phyloP scores from a whole-genome alignment of 2,329 filamentous ascomycete species.

The Sporothrix inflata region DNA sequence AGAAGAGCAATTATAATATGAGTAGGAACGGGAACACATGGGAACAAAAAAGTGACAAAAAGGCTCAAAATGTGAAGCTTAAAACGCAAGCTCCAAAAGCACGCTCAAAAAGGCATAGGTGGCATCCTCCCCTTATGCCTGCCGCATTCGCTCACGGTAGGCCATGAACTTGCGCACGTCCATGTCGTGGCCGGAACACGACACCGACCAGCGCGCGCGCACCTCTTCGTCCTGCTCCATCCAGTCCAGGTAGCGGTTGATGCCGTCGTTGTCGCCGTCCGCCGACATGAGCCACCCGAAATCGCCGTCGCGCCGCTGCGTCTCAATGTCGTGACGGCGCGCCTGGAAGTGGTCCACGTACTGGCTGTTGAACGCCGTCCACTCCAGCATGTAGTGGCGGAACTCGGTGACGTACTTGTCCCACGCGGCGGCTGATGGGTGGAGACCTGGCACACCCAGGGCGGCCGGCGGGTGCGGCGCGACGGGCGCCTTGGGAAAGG shows the following conservation, averaged over 20 bases:
- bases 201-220: conserved; percentile 61
- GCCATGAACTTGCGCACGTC: conserved; percentile 62
- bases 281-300: conserved; percentile 50
- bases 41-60: neutral
- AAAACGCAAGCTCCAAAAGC: neutral
- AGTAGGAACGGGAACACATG: neutral
- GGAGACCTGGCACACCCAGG: conserved; percentile 49
- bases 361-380: conserved; percentile 54
- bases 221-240: conserved; percentile 68
- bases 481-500: conserved; percentile 53
- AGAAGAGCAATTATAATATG: neutral
- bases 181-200: conserved; percentile 62
- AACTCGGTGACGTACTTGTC: conserved; percentile 58
- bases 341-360: conserved; percentile 61
- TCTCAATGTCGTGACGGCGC: conserved; percentile 51
- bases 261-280: conserved; percentile 50
- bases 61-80: neutral
- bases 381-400: conserved; percentile 56
- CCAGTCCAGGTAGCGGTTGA: conserved; percentile 62
- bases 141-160: conserved; percentile 50
- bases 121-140: neutral
- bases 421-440: conserved; percentile 51
- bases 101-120: neutral
- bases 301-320: conserved; percentile 48
- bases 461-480: conserved; percentile 54